phyloP scores from a whole-genome alignment of 2,329 filamentous ascomycete genomes.

The Juglanconis oblonga region DNA sequence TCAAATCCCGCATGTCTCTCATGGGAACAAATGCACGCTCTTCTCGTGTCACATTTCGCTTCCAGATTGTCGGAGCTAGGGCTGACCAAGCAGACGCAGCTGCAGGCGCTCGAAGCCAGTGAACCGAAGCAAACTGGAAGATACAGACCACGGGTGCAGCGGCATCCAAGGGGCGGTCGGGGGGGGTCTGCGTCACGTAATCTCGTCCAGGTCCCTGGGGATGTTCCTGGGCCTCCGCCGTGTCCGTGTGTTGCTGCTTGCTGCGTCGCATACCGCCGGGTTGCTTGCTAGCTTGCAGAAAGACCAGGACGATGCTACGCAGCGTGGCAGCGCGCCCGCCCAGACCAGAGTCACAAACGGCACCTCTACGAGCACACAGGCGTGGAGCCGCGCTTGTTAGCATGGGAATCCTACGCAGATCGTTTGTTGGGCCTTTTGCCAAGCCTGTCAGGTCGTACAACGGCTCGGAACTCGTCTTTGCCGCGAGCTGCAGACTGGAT shows the following conservation, averaged over 20 bases:
- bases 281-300: background rate
- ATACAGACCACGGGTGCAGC: background rate
- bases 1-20: background rate
- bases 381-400: background rate
- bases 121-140: background rate
- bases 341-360: background rate
- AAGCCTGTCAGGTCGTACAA: background rate
- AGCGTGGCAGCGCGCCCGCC: no score
- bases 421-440: background rate
- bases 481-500: background rate
- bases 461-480: background rate
- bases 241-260: background rate
- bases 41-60: constrained; percentile 4
- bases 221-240: background rate
- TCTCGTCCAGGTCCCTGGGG: background rate
- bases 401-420: background rate
- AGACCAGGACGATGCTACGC: background rate
- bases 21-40: background rate
- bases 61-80: constrained; percentile 8
- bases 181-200: background rate
- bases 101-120: constrained; percentile 5
- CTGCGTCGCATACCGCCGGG: background rate
- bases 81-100: constrained; percentile 13
- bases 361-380: background rate
- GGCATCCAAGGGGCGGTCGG: background rate